Evolutionary conservation across 164 flowering plant species (phyloP).

Genomic region (Chloranthus sessilifolius): DNA sequence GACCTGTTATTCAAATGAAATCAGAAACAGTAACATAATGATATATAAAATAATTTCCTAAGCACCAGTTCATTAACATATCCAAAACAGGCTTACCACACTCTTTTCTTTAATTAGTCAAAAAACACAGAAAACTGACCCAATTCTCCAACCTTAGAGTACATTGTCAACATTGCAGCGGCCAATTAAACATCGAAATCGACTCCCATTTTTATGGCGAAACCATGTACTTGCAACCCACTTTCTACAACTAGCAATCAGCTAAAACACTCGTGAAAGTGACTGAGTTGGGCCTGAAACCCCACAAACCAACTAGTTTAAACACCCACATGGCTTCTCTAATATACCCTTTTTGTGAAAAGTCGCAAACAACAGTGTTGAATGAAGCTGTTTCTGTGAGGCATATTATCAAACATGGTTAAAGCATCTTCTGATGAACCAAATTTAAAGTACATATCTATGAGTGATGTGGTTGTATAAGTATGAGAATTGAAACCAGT

Average conservation of each 20-base stretch:
- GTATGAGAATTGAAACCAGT: constrained; percentile 32
- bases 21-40: no score
- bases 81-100: constrained; percentile 53
- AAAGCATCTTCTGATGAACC: constrained; percentile 24
- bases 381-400: constrained; percentile 34
- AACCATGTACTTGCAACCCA: constrained; percentile 51
- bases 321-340: constrained; percentile 37
- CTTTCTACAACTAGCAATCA: constrained; percentile 28
- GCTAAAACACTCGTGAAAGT: constrained; percentile 48
- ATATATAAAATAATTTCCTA: no score
- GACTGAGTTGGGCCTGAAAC: constrained; percentile 48
- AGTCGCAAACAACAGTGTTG: constrained; percentile 53
- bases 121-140: constrained; percentile 42
- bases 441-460: constrained; percentile 39
- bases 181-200: constrained; percentile 52
- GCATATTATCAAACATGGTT: constrained; percentile 60
- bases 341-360: constrained; percentile 37
- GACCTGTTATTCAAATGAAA: no score
- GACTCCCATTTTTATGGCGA: constrained; percentile 55
- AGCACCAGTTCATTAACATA: no score
- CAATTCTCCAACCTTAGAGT: constrained; percentile 33
- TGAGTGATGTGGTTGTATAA: constrained; percentile 44
- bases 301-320: constrained; percentile 14
- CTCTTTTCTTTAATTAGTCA: constrained; percentile 32
- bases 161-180: constrained; percentile 55